phyloP scores from a whole-genome alignment of 805 yeast genomes.

The Suhomyces canberraensis region DNA sequence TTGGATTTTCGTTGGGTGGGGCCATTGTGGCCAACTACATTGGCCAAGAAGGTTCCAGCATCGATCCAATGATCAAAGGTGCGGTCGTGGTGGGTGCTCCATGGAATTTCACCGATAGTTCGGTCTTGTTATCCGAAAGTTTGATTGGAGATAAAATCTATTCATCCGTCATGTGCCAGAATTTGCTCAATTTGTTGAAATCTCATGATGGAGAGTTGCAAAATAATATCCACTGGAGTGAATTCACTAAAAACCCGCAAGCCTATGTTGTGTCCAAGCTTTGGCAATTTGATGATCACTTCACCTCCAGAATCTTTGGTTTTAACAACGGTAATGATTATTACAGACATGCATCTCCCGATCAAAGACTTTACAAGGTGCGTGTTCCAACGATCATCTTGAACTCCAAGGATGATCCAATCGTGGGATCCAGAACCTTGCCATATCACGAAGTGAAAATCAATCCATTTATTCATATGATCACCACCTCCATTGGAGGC shows the following conservation, averaged over 20 bases:
- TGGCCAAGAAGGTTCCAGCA: constrained; percentile 57
- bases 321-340: constrained; percentile 60
- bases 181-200: constrained; percentile 30
- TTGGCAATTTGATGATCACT: constrained; percentile 56
- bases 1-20: constrained; percentile 76
- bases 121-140: constrained; percentile 39
- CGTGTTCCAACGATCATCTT: constrained; percentile 62
- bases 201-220: constrained; percentile 30
- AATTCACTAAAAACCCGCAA: constrained; percentile 29
- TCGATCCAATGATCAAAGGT: constrained; percentile 49
- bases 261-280: constrained; percentile 34
- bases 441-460: constrained; percentile 48
- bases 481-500: constrained; percentile 66
- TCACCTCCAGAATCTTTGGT: constrained; percentile 62
- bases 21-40: constrained; percentile 62
- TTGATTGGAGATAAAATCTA: constrained; percentile 37
- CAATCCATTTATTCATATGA: constrained; percentile 58
- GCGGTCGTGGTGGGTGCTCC: constrained; percentile 65
- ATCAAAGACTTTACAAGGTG: constrained; percentile 51
- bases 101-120: constrained; percentile 65
- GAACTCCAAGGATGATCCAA: constrained; percentile 66
- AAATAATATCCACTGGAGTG: constrained; percentile 20
- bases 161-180: constrained; percentile 43
- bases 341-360: constrained; percentile 64
- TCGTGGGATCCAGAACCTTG: constrained; percentile 50